Evolutionary conservation across 2,329 filamentous ascomycete genomes (phyloP).

Genomic region (Lanzia echinophila): DNA sequence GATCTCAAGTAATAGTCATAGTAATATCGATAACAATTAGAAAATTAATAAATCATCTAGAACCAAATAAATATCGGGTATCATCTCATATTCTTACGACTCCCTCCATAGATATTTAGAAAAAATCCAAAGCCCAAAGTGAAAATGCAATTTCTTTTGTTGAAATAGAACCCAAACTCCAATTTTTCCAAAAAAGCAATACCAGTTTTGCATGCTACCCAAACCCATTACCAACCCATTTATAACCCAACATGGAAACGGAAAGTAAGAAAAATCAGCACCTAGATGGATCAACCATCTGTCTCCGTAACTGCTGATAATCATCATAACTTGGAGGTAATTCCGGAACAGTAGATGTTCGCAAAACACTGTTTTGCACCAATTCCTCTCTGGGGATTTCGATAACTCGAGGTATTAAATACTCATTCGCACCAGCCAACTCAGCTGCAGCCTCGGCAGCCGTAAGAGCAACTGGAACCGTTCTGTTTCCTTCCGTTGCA

Average conservation of each 20-base stretch:
- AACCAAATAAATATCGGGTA: too few species aligned
- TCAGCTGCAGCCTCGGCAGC: constrained; percentile 23
- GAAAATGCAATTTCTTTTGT: too few species aligned
- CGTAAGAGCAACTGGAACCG: constrained; percentile 8
- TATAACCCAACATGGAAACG: background rate
- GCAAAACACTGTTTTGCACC: constrained; percentile 24
- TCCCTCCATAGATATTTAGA: too few species aligned
- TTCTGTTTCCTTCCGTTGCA: constrained; percentile 20
- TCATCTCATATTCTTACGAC: too few species aligned
- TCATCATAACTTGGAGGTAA: constrained; percentile 27
- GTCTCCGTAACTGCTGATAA: constrained; percentile 10
- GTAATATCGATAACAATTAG: too few species aligned
- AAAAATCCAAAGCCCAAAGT: too few species aligned
- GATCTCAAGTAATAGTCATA: too few species aligned
- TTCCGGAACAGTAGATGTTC: constrained; percentile 10
- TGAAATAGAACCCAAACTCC: too few species aligned
- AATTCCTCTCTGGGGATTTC: constrained; percentile 21
- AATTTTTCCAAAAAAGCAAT: too few species aligned
- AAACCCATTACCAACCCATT: background rate
- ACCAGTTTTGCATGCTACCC: background rate
- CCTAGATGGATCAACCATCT: constrained; percentile 13
- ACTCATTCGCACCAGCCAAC: constrained; percentile 24
- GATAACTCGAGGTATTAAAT: constrained; percentile 24
- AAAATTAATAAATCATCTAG: too few species aligned
- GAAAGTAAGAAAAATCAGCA: constrained; percentile 6